Percentiles rank a stretch among this genome's conserved stretches.
phyloP scores from a whole-genome alignment of 805 yeast species.

The Cyberlindnera mrakii region DNA sequence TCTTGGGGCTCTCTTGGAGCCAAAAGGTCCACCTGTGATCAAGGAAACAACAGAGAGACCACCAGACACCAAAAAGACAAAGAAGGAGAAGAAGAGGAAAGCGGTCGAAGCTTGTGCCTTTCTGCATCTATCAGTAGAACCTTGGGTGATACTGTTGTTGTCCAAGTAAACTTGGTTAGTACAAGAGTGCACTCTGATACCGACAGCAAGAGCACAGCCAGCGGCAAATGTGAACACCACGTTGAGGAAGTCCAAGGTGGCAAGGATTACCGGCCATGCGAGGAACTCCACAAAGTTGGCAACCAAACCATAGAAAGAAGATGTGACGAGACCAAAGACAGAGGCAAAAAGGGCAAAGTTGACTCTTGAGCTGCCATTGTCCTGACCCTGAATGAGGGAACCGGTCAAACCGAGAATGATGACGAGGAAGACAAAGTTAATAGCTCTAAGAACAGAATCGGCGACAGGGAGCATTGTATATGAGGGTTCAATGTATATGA shows the following conservation, averaged over 20 bases:
- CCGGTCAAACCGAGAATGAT: conserved; percentile 85
- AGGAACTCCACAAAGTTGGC: conserved; percentile 75
- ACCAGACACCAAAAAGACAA: conserved; percentile 62
- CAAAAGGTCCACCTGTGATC: conserved; percentile 52
- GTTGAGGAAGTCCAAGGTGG: conserved; percentile 78
- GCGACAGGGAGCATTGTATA: conserved; percentile 41
- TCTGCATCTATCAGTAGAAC: conserved; percentile 83
- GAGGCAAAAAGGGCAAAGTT: conserved; percentile 85
- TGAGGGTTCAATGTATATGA: background rate
- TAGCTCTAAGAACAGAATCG: conserved; percentile 67
- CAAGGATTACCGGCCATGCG: conserved; percentile 82
- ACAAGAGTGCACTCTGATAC: conserved; percentile 83
- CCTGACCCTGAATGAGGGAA: conserved; percentile 71
- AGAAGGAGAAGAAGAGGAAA: conserved; percentile 80
- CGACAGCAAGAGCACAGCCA: conserved; percentile 92
- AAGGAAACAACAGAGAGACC: conserved; percentile 46
- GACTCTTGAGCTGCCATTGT: conserved; percentile 61
- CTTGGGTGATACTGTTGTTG: conserved; percentile 65
- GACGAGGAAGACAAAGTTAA: conserved; percentile 71
- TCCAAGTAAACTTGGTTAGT: conserved; percentile 57
- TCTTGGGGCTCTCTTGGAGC: conserved; percentile 47
- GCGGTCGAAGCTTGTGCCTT: conserved; percentile 84
- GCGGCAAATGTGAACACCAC: conserved; percentile 89
- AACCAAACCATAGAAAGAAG: conserved; percentile 68
- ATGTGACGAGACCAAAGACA: conserved; percentile 77